These are phyloP conservation scores for Dryadomyces quercus-mongolicae DNA, from an alignment of 2,329 filamentous ascomycete species.

Conservation along the genomic window DNA sequence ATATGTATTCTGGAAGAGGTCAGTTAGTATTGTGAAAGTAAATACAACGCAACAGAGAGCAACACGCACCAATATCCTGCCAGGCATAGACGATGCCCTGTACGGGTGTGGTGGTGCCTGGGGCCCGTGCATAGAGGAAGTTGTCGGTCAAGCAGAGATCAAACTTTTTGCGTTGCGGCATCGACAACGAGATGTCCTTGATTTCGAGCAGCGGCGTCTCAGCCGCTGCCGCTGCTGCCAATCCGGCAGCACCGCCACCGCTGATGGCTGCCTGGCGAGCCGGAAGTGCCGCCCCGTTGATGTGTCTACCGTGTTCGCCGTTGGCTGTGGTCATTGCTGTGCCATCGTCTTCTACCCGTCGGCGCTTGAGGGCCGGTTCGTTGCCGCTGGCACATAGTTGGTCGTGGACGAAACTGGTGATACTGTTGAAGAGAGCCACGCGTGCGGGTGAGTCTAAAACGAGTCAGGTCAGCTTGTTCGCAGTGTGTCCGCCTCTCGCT, in stretches of 20 bases:
- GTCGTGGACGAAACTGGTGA: conserved; percentile 36
- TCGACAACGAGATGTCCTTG: conserved; percentile 54
- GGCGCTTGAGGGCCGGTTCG: conserved; percentile 34
- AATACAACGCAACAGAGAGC: neutral
- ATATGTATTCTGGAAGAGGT: conserved; percentile 39
- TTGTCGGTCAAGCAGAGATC: conserved; percentile 49
- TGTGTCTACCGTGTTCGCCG: conserved; percentile 11
- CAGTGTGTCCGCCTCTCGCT: too few species aligned
- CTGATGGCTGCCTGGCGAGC: conserved; percentile 5
- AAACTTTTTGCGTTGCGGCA: conserved; percentile 58
- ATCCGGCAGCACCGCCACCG: conserved; percentile 14
- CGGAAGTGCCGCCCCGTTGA: conserved; percentile 10
- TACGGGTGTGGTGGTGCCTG: conserved; percentile 38
- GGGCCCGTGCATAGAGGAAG: conserved; percentile 44
- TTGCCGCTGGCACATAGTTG: conserved; percentile 19
- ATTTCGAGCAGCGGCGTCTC: conserved; percentile 46
- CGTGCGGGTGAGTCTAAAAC: conserved; percentile 36
- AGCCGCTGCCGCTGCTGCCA: conserved; percentile 15
- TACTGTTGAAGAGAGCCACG: conserved; percentile 43
- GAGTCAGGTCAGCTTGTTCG: neutral
- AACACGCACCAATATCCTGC: conserved; percentile 44
- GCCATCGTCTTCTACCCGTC: conserved; percentile 31
- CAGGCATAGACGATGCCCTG: conserved; percentile 45
- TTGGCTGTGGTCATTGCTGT: conserved; percentile 3
- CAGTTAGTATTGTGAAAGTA: neutral